phyloP scores from a whole-genome alignment of 2,329 filamentous ascomycete genomes.

The Dryadomyces quercus-mongolicae region DNA sequence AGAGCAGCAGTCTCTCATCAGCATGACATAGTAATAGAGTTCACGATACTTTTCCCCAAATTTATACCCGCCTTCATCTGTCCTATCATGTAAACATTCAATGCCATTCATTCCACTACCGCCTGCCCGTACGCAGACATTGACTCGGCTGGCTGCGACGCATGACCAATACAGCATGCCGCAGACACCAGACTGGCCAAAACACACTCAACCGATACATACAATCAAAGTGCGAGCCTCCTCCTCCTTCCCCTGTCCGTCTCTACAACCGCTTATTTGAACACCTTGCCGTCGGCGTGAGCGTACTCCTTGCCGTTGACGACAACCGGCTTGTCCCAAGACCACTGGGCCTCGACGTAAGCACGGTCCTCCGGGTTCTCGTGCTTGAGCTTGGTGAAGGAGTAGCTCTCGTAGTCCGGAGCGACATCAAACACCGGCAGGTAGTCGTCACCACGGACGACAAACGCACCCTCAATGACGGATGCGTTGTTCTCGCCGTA shows the following conservation, averaged over 20 bases:
- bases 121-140: not conserved
- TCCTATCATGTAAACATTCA: not conserved
- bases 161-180: not conserved
- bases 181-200: not conserved
- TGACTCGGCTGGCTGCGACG: not conserved
- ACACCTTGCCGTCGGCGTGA: conserved; percentile 91
- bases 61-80: too few relatives aligned
- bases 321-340: conserved; percentile 75
- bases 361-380: conserved; percentile 72
- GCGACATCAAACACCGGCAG: conserved; percentile 87
- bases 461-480: conserved; percentile 83
- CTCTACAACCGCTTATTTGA: conserved; percentile 64
- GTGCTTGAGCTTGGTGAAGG: conserved; percentile 92
- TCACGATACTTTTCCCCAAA: not conserved
- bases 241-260: not conserved
- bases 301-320: conserved; percentile 80
- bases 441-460: conserved; percentile 85
- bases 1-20: too few relatives aligned
- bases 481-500: conserved; percentile 84
- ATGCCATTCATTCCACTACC: not conserved
- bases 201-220: not conserved
- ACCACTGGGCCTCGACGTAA: conserved; percentile 79
- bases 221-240: not conserved
- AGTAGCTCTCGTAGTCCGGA: conserved; percentile 93
- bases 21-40: too few relatives aligned